Evolutionary conservation across 2,329 filamentous ascomycete genomes (phyloP), one percentile per base, ranked within the genome.

Genomic region (Cladophialophora chaetospira): DNA sequence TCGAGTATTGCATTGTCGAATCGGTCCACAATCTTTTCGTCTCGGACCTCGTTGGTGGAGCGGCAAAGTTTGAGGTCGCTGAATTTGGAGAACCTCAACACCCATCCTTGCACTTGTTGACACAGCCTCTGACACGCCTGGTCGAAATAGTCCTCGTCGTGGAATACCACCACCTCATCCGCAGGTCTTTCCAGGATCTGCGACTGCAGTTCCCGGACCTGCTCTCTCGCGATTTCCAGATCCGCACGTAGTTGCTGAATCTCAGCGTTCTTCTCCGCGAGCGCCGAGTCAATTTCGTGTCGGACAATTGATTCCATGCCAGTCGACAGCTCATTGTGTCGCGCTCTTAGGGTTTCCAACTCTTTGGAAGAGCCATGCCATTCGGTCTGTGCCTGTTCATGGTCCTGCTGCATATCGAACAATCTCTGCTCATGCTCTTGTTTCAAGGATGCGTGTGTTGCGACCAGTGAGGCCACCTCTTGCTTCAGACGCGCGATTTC

Each of bases 21-120:
- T 36, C 93, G 87, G 72, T 96, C 91, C 69, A 96, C 90, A 60
- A 94, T 88, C 78, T 95, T 95, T 69, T 97, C 91, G 69, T 96
- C 90, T 56, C 88, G 87, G 68, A 99, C 85, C 70, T 97, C 89
- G 59, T 80, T 86, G 9, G 91, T 92, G 38, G 90, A 76, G 55
- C 91, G 89, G 72, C 91, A 97, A 56, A 89, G 83, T 66, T 89
- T 88, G 77, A 91, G 90, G 74, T 97, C 93, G 46, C 92, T 97
- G 75, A 95, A 94, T 72, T 97, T 97, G 66, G 92, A 97, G 79
- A 99, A 99, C 69, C 94, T 89, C 65, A 97, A 78, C 48, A 99
- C 91, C 94, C 94, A 99, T 75, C 96, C 91, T 72, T 97, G 92
- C 38, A 97, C 91, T 71, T 97, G 92, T 66, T 93, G 89, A 74